Evolutionary conservation across 176 grass and related monocot species (phyloP), one percentile per base, ranked within the genome.

Genomic region (Calamus simplicifolius): DNA sequence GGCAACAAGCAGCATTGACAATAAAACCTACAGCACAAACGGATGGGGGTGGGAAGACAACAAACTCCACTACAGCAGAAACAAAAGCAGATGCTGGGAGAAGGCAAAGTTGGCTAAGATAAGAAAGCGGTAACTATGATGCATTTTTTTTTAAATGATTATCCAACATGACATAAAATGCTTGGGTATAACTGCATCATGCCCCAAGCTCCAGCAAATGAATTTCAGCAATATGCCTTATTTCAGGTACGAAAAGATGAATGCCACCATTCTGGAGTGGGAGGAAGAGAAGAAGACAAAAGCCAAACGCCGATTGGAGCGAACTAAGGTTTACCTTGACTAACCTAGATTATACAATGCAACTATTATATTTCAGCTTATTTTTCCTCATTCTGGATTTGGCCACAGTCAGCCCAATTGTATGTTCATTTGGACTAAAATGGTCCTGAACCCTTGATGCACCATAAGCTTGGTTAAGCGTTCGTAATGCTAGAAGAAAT

Each of bases 241-340:
- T 60, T 75, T 35, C 54, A 91, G 93, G 75, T 83, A 76, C 43
- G 63, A 92, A 5, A 92, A 85, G 67, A 82, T 80, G 84, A 78
- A 77, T 0, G 12, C 25, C 0, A 85, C 72, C 49, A 92, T 91
- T 85, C 60, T 57, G 15, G 76, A 98, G 80, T 92, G 87, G 87
- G 87, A 88, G 62, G 69, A 26, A 29, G 72, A 85, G 75, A 92
- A 85, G 84, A 98, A 75, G 83, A 52, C 63, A 62, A 85, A 88
- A 72, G 87, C 84, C 5, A 80, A 80, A 65, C 63, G 62, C 61
- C 63, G 73, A 50, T 76, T 82, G 72, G 65, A 80, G 26, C 50
- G 28, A n/a, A 91, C 78, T 73, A 81, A 91, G 87, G 93, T 98
- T 78, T 77, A 67, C n/a, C 3, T 78, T 73, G 62, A 52, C 5